Evolutionary conservation across 83 land plant genomes (phyloP), one percentile per base, ranked within the genome.

Genomic region (Picea abies): DNA sequence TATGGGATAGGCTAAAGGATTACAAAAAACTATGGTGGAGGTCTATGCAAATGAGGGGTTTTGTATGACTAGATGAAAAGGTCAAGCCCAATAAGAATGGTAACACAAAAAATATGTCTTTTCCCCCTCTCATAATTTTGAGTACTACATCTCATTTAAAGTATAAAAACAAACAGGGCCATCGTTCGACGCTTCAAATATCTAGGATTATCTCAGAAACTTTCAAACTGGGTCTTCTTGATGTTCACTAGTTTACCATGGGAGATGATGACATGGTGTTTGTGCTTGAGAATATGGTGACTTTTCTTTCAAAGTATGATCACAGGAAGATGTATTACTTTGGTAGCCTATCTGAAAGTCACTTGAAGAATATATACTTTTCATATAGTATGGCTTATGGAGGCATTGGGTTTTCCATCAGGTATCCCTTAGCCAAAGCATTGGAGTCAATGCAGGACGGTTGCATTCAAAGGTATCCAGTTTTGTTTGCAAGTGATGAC

Each of bases 11-110:
- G 86, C 77, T 95, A 67, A 92, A 91, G 84, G 77, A 88, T 49
- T 94, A 94, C 86, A 89, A 88, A 80, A 90, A 94, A 85, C 47
- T 86, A 17, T 94, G 96, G 96, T 94, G 87, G 89, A 69, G 85
- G 60, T 91, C 91, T 5, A 16, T 35, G 26, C 60, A 82, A 70
- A 94, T 89, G 93, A 58, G 95, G 39, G 96, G 95, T 17, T 66
- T 88, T 47, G 95, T 94, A 3, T 94, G 96, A 95, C 80, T 94
- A 22, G 96, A 93, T 80, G 79, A 63, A 63, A 81, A 83, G 3
- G 89, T 93, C 47, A 77, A 82, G 22, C 23, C 32, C 32, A 29
- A 29, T 29, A 29, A 29, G 1, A 29, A 19, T 16, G 26, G 12
- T 79, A 4, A 79, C 56, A 15, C 19, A 29, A 35, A 20, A 11